Conservation (phyloP, 768 basidiomycete genomes). For the Hemileccinum impolitum region DNA sequence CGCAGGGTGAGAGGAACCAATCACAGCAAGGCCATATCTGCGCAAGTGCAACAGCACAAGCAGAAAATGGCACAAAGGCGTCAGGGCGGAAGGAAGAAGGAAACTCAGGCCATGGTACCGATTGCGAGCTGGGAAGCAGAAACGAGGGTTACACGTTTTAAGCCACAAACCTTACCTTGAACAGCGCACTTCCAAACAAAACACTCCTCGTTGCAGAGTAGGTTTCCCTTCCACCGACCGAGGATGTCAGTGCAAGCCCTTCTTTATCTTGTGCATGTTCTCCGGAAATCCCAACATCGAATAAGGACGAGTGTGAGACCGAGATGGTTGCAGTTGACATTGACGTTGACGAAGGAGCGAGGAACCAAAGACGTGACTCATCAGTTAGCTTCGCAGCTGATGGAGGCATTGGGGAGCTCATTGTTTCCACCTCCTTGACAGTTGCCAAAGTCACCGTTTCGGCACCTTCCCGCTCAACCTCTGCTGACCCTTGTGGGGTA, state of each 20-base stretch:
- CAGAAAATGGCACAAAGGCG: background rate
- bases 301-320: slow-evolving; percentile 26
- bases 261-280: background rate
- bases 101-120: background rate
- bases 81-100: background rate
- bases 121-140: background rate
- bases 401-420: slow-evolving; percentile 10
- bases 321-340: slow-evolving; percentile 3
- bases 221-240: background rate
- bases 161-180: slow-evolving; percentile 14
- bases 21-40: slow-evolving; percentile 8
- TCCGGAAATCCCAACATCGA: slow-evolving; percentile 10
- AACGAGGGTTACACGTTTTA: slow-evolving; percentile 8
- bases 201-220: slow-evolving; percentile 37
- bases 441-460: background rate
- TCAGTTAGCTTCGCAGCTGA: background rate
- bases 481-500: background rate
- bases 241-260: background rate
- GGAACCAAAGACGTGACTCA: slow-evolving; percentile 23
- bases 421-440: slow-evolving; percentile 4
- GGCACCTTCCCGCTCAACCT: background rate
- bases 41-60: background rate
- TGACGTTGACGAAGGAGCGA: slow-evolving; percentile 3
- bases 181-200: slow-evolving; percentile 39
- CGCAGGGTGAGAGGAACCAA: slow-evolving; percentile 7